Percentiles rank a stretch among this genome's conserved stretches.
These are phyloP conservation scores for Saturnispora sekii DNA, from an alignment of 805 yeast genomes.

Conservation along the genomic window DNA sequence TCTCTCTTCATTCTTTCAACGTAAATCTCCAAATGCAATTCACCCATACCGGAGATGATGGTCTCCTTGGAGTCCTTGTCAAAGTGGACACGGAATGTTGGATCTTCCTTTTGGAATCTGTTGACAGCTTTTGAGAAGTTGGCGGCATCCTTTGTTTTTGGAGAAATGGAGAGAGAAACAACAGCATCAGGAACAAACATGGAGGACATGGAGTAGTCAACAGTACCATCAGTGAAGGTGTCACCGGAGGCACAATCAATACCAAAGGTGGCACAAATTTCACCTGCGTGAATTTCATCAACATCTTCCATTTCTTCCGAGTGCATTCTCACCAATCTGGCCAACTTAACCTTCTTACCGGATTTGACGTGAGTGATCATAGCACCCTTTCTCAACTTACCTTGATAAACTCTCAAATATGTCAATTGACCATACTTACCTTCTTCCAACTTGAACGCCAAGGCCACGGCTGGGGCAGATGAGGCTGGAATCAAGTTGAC, in stretches of 20 bases:
- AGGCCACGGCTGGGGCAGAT: conserved; percentile 77
- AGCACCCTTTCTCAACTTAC: conserved; percentile 82
- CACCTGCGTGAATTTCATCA: conserved; percentile 93
- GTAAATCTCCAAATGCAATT: conserved; percentile 91
- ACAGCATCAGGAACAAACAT: conserved; percentile 99
- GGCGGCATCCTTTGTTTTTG: conserved; percentile 76
- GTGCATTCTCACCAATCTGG: conserved; percentile 96
- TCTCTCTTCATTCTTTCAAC: conserved; percentile 98
- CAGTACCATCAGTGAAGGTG: conserved; percentile 80
- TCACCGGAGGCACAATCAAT: conserved; percentile 99
- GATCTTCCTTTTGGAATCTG: conserved; percentile 97
- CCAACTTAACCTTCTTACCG: conserved; percentile 86
- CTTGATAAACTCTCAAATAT: conserved; percentile 94
- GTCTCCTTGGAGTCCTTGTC: conserved; percentile 92
- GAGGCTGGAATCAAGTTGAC: conserved; percentile 68
- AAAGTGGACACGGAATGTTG: conserved; percentile 88
- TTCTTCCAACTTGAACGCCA: conserved; percentile 98
- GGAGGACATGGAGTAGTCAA: conserved; percentile 84
- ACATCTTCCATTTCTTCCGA: conserved; percentile 98
- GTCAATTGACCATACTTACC: conserved; percentile 98
- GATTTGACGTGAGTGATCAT: conserved; percentile 82
- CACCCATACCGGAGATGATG: conserved; percentile 89
- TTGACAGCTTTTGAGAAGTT: conserved; percentile 95
- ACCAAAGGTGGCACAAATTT: conserved; percentile 98
- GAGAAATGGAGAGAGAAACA: conserved; percentile 82